A percentile compares a stretch with the other conserved stretches of the same genome.
phyloP scores from a whole-genome alignment of 2,329 filamentous ascomycete species.

The Penicillium sp. region DNA sequence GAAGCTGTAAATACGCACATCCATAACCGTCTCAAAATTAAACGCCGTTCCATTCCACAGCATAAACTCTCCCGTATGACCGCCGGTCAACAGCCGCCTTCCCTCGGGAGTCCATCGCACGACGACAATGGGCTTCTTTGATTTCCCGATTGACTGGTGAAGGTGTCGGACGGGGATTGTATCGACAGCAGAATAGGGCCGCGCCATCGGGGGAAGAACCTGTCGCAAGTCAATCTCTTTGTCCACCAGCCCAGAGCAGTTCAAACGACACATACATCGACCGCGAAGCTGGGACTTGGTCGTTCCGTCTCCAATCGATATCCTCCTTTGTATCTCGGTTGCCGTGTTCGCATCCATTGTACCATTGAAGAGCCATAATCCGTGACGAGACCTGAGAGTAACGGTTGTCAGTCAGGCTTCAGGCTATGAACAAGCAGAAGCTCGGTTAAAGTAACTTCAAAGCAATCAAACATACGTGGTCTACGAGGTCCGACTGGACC shows the following conservation, averaged over 20 bases:
- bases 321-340: slow-evolving; percentile 70
- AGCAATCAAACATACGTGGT: slow-evolving; percentile 35
- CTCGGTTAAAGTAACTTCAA: not conserved
- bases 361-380: slow-evolving; percentile 89
- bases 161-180: slow-evolving; percentile 92
- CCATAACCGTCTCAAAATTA: slow-evolving; percentile 99
- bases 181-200: slow-evolving; percentile 73
- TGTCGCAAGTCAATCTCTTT: slow-evolving; percentile 38
- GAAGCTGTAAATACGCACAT: slow-evolving; percentile 47
- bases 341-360: slow-evolving; percentile 85
- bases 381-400: slow-evolving; percentile 72
- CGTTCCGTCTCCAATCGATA: slow-evolving; percentile 75
- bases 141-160: slow-evolving; percentile 97
- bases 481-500: slow-evolving; percentile 41
- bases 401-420: slow-evolving; percentile 17
- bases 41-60: slow-evolving; percentile 98
- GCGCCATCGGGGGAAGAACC: slow-evolving; percentile 84
- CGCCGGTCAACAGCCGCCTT: slow-evolving; percentile 83
- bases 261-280: slow-evolving; percentile 63
- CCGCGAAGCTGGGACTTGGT: slow-evolving; percentile 83
- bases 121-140: slow-evolving; percentile 95
- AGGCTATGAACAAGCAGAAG: not conserved
- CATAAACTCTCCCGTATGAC: slow-evolving; percentile 96
- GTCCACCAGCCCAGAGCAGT: not conserved
- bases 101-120: slow-evolving; percentile 98